Conservation (phyloP, 2,329 filamentous ascomycete species). For the Aspergillus chevalieri region DNA sequence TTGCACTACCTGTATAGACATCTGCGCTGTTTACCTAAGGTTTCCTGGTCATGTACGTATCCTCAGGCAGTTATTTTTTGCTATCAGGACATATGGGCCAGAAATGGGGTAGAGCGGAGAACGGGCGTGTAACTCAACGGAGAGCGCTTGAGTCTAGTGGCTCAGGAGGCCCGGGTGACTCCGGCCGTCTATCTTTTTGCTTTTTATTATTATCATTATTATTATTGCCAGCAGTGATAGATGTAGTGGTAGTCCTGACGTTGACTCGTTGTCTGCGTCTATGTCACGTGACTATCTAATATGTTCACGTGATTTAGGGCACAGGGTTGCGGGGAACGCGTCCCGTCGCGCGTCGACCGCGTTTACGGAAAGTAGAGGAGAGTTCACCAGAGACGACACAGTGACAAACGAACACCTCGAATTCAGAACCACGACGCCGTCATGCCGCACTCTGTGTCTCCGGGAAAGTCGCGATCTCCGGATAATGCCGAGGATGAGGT, state of each 20-base stretch:
- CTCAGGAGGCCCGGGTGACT: not conserved
- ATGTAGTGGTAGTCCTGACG: not conserved
- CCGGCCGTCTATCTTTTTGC: not conserved
- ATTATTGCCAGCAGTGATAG: not conserved
- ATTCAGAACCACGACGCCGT: constrained; percentile 1
- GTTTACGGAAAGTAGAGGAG: constrained; percentile 10
- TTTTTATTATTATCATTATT: not conserved
- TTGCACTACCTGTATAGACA: no score
- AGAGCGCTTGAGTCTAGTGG: not conserved
- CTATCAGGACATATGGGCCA: not conserved
- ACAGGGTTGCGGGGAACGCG: constrained; percentile 22
- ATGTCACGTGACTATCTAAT: not conserved
- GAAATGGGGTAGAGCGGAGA: not conserved
- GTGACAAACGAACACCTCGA: not conserved
- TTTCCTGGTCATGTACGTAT: no score
- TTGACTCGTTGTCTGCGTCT: not conserved
- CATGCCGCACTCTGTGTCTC: constrained; percentile 35
- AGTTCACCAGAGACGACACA: not conserved
- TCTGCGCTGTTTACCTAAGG: no score
- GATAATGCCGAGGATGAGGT: constrained; percentile 33
- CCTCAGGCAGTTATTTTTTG: no score
- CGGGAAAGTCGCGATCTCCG: constrained; percentile 34
- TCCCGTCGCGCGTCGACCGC: constrained; percentile 18
- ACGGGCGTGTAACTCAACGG: not conserved
- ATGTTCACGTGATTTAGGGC: constrained; percentile 8